These are phyloP conservation scores for Buxus sempervirens DNA, from an alignment of 164 flowering plant species.

Conservation along the genomic window DNA sequence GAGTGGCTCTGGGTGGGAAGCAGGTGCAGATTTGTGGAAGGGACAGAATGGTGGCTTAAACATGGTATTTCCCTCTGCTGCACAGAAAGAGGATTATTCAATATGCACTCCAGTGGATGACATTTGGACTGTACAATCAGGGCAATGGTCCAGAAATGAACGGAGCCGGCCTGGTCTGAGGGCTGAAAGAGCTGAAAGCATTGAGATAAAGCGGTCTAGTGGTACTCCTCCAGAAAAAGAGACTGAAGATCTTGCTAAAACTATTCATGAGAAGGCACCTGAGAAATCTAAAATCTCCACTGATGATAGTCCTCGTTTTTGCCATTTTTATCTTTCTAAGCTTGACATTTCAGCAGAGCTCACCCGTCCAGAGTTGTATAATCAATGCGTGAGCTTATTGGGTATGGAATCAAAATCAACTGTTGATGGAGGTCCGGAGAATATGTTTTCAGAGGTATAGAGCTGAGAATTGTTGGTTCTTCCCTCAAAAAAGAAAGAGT, in stretches of 20 bases:
- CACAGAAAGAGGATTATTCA: conserved; percentile 32
- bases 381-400: conserved; percentile 40
- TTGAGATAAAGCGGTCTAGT: conserved; percentile 29
- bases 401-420: conserved; percentile 20
- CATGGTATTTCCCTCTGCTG: conserved; percentile 17
- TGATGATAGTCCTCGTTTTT: conserved; percentile 22
- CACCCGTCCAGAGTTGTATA: conserved; percentile 48
- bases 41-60: conserved; percentile 36
- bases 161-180: conserved; percentile 5
- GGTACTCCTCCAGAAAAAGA: conserved; percentile 22
- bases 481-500: no score
- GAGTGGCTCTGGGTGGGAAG: conserved; percentile 44
- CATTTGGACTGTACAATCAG: conserved; percentile 16
- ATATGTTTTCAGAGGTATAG: conserved; percentile 39
- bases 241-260: conserved; percentile 21
- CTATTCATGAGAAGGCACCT: conserved; percentile 23
- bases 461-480: background rate
- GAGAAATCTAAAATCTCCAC: conserved; percentile 21
- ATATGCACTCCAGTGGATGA: conserved; percentile 23
- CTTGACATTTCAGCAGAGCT: conserved; percentile 78
- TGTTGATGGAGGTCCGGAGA: conserved; percentile 23
- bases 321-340: conserved; percentile 57
- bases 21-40: conserved; percentile 43
- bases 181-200: conserved; percentile 24
- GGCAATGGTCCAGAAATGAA: conserved; percentile 20